Evolutionary conservation across 768 basidiomycete species (phyloP), one percentile per base, ranked within the genome.

Genomic region (Clitopilus passeckerianus): DNA sequence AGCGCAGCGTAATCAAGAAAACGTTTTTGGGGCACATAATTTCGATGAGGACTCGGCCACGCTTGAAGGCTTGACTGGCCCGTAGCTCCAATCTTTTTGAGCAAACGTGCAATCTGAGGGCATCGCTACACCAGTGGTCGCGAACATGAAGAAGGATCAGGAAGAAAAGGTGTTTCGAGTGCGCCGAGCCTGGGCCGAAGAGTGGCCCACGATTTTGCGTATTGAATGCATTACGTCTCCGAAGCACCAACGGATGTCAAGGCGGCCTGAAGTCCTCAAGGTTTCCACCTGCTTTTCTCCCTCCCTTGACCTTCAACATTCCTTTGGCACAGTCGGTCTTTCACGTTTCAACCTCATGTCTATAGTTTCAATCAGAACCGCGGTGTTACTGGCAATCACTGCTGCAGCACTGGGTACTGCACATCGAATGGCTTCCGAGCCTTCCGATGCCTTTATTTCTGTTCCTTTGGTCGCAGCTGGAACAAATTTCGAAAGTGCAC

Each of bases 391-490:
- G 16, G 22, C 54, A 20, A 15, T 55, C 33, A 55, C 54, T 14
- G 33, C 20, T 20, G 35, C 24, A 12, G 22, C 35, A 41, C 34
- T 41, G 35, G 60, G 41, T 5, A 12, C 57, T 54, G 65, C 63
- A 7, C 60, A 54, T 35, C 61, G 63, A 14, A 53, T 9, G 14
- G 37, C 37, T 41, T 41, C 5, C 10, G 37, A n/a, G 50, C 27
- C 27, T 9, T 10, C 34, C 50, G n/a, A 37, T 46, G 58, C 58
- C 30, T 65, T 65, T 22, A 56, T 70, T 41, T 62, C 69, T 30
- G 43, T 70, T 43, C 66, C 68, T 27, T 37, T 70, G 9, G 46
- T 50, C 24, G 64, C 61, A 22, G 20, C 37, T 41, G 37, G 14
- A 61, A 16, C 57, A 34, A 15, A 20, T 12, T 5, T 41, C 3